phyloP scores from a whole-genome alignment of 2,329 filamentous ascomycete species.

The Stachybotrys chartarum region DNA sequence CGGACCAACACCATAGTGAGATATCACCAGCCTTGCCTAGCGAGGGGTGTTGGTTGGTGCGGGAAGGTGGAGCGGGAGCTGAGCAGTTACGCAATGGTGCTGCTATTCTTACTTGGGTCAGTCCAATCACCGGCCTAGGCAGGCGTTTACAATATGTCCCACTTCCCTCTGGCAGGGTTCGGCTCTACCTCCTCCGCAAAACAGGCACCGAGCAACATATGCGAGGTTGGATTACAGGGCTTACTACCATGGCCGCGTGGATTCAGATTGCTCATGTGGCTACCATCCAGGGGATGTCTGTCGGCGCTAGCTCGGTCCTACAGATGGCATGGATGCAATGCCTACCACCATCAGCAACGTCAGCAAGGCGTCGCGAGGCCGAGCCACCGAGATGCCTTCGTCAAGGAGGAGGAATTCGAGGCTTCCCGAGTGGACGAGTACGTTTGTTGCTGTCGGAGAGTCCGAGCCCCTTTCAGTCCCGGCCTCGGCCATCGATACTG shows the following conservation, averaged over 20 bases:
- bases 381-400: background rate
- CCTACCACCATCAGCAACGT: background rate
- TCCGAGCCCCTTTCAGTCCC: too few relatives aligned
- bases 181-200: background rate
- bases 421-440: background rate
- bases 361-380: background rate
- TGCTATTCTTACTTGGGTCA: too few relatives aligned
- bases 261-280: background rate
- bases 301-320: too few relatives aligned
- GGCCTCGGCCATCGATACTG: background rate
- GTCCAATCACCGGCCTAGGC: too few relatives aligned
- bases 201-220: background rate
- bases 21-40: background rate
- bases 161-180: background rate
- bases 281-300: background rate
- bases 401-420: background rate
- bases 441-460: too few relatives aligned
- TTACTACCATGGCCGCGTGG: background rate
- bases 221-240: background rate
- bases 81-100: background rate
- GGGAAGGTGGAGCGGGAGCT: background rate
- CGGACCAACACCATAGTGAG: background rate
- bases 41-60: background rate
- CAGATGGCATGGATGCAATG: background rate
- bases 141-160: background rate